Evolutionary conservation across 306 rosid genomes (phyloP).

Genomic region (Dryas octopetala): DNA sequence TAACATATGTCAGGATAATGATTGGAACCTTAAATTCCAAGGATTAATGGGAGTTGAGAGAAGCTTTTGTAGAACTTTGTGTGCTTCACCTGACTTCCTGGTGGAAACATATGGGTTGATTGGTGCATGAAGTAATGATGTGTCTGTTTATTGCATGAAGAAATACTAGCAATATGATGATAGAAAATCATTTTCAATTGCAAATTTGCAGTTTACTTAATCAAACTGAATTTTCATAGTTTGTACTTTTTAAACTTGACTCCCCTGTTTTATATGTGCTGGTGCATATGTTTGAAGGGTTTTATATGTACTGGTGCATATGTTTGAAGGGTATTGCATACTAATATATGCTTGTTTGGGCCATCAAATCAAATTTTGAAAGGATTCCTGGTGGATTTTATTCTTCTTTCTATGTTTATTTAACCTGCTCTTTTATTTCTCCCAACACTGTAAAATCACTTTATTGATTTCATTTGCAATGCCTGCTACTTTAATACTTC

Average conservation of each 20-base stretch:
- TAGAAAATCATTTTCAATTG: neutral
- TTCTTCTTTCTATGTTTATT: neutral
- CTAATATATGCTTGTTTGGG: neutral
- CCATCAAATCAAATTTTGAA: neutral
- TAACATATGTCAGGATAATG: neutral
- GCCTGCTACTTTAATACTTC: neutral
- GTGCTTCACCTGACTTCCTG: neutral
- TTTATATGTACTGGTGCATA: neutral
- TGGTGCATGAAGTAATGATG: neutral
- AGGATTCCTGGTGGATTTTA: neutral
- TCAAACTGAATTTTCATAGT: neutral
- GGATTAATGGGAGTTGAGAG: neutral
- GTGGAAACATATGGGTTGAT: neutral
- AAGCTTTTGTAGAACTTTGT: neutral
- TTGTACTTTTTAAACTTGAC: neutral
- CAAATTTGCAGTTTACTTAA: neutral
- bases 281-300: neutral
- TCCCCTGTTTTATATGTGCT: neutral
- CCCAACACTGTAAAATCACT: neutral
- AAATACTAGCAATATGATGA: neutral
- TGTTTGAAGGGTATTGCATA: neutral
- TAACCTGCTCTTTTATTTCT: neutral
- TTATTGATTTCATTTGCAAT: constrained; percentile 1
- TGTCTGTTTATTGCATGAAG: neutral
- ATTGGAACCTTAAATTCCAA: neutral